Base-by-base conservation (phyloP, 768 basidiomycete species). In the Phlebiopsis gigantea region DNA sequence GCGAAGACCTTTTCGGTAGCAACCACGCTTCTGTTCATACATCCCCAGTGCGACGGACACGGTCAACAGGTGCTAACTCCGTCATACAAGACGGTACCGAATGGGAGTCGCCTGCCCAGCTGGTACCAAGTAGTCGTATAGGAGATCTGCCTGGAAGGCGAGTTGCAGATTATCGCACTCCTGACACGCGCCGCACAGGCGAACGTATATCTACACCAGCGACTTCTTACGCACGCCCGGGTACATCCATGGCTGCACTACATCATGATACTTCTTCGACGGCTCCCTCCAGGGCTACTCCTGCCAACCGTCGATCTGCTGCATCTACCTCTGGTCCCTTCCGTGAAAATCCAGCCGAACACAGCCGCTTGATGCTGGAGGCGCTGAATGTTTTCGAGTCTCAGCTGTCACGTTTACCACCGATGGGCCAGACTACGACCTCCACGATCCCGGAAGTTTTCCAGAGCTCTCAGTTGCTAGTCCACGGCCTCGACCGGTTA, bases 341-440 rank as follows among this genome's bases (percentile, higher is more conserved):
- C n/a, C 63, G 62, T 12, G 65, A 65, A 24, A 46, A 25, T 39
- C 57, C 68, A 25, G 54, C 69, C 3, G 88, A 91, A 61, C 90
- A 91, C 62, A 75, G 81, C 1, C 73, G 78, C n/a, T 70, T 93
- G 45, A 83, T 92, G 79, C 62, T 83, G 21, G 88, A 92, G 42
- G 79, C 84, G 17, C 70, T 92, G 14, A 66, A 72, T 4, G 81
- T 87, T 75, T 90, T 93, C 61, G 88, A 91, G 66, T 71, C 77
- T 2, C 79, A 87, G 24, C 70, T 91, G 1, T 69, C 76, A 21
- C 83, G 85, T 47, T 67, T 86, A 12, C 79, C 83, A 0, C 69
- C 69, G 7, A 73, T 73, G 69, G 69, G 70, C 4, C 67, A 72
- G 31, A 73, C 73, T 9, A 69, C 66, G 12, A 72, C 77, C 6